Conservation (phyloP, 805 yeast species). For the Spathaspora girioi region DNA sequence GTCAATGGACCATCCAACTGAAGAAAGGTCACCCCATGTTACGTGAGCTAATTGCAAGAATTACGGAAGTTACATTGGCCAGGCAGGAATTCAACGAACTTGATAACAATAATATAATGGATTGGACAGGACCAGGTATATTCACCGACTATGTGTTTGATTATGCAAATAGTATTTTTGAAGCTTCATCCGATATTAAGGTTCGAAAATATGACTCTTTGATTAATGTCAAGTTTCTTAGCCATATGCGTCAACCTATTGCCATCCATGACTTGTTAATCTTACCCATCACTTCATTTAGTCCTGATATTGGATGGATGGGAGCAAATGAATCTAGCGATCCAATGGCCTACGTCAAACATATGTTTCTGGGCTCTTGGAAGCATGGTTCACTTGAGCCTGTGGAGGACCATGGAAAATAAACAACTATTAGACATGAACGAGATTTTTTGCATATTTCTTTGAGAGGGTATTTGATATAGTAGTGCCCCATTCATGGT, state of each 20-base stretch:
- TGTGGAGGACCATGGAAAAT: not conserved
- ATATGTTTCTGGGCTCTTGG: slow-evolving; percentile 69
- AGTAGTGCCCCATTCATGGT: too few species aligned
- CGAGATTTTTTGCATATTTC: not conserved
- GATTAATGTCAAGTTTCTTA: slow-evolving; percentile 52
- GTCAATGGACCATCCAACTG: slow-evolving; percentile 94
- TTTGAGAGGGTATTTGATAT: not conserved
- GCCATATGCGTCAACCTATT: slow-evolving; percentile 52
- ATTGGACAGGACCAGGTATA: slow-evolving; percentile 96
- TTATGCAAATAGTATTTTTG: slow-evolving; percentile 46
- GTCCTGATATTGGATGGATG: slow-evolving; percentile 77
- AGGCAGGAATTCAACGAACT: slow-evolving; percentile 46
- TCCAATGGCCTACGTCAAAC: slow-evolving; percentile 83
- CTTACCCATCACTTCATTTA: slow-evolving; percentile 66
- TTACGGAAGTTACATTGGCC: slow-evolving; percentile 69
- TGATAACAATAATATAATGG: slow-evolving; percentile 59
- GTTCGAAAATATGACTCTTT: slow-evolving; percentile 19
- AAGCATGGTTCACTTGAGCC: slow-evolving; percentile 20
- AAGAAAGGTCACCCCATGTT: slow-evolving; percentile 90
- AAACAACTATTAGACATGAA: not conserved
- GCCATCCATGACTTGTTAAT: slow-evolving; percentile 65
- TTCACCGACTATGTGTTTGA: slow-evolving; percentile 86
- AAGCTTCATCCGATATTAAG: slow-evolving; percentile 21
- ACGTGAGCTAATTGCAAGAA: slow-evolving; percentile 75
- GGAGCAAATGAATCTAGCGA: slow-evolving; percentile 66